Base-by-base conservation (phyloP, 768 basidiomycete species). In the Cubamyces lactineus region DNA sequence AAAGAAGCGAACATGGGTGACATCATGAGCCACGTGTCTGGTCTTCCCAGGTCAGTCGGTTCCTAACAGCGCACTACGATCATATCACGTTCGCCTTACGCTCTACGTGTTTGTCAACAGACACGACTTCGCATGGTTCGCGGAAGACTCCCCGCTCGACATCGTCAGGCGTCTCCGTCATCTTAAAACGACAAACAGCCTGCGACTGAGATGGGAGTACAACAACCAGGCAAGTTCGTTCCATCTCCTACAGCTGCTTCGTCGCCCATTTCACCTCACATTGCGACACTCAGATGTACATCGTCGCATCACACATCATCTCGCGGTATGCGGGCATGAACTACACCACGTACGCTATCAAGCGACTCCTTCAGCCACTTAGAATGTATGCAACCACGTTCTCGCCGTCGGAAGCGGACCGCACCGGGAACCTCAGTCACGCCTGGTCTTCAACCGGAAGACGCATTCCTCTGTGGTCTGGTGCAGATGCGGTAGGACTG, bases 331-430 rank as follows among this genome's bases (percentile, higher is more conserved):
- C 78, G 0, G 74, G 68, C 1, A 67, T 67, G 45, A 47, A 72
- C 2, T 82, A 78, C 58, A 65, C 69, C 9, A 69, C 75, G 2
- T 84, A 81, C 39, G 79, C 81, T 17, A 64, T 72, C 17, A 72
- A 74, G 26, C 79, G 79, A 9, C 73, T 83, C 13, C 76, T 82
- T 51, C 30, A 56, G 0, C 79, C 79, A 0, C 63, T 82, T 7
- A 69, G 69, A 17, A 82, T 84, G 81, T 59, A 67, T 0, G 68
- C 71, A 1, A 76, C 80, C 1, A 82, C 79, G 0, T 79, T 76
- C 56, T 76, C 72, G 1, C 71, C 72, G 0, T 39, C 61, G 5
- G 72, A 72, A 19, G 82, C 80, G 1, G 57, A 55, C 19, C 57
- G 50, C 9, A 67, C 70, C 0, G 78, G 78, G 6, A 72, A 71